Conservation (phyloP, 1,139 yeast genomes). For the Pneumocystis canis region DNA sequence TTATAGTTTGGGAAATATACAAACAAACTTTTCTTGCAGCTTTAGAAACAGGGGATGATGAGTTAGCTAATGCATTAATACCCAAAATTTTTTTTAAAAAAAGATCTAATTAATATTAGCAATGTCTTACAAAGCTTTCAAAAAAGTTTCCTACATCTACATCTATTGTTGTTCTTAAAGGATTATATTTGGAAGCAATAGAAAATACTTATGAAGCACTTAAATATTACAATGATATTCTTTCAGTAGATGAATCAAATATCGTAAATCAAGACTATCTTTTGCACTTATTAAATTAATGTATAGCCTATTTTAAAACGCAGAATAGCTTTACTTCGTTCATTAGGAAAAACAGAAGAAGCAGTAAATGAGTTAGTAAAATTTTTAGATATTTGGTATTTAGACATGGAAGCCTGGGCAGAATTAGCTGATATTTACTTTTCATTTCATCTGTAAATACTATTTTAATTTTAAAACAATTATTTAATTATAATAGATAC, state of each 20-base stretch:
- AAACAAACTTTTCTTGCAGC: constrained; percentile 12
- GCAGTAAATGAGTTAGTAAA: constrained; percentile 33
- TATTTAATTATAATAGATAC: background rate
- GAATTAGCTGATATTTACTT: constrained; percentile 52
- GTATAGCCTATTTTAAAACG: constrained; percentile 8
- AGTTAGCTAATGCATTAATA: constrained; percentile 5
- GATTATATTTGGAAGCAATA: constrained; percentile 12
- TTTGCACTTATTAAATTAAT: background rate
- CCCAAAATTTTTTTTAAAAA: background rate
- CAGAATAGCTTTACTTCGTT: constrained; percentile 7
- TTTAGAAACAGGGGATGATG: constrained; percentile 8
- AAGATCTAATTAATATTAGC: background rate
- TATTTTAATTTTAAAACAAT: constrained; percentile 27
- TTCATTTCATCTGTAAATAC: constrained; percentile 2
- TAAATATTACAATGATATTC: constrained; percentile 6
- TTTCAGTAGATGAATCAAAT: constrained; percentile 9
- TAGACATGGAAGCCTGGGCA: constrained; percentile 63
- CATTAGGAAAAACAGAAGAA: constrained; percentile 9
- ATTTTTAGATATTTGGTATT: constrained; percentile 45
- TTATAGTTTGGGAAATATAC: constrained; percentile 11
- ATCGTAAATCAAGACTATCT: constrained; percentile 5
- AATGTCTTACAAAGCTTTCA: constrained; percentile 7
- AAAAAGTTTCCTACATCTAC: constrained; percentile 9
- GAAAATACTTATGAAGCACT: constrained; percentile 8
- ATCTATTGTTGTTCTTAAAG: constrained; percentile 11